Conservation (phyloP, 1,284 basidiomycete genomes). For the Rhodotorula sp. region DNA sequence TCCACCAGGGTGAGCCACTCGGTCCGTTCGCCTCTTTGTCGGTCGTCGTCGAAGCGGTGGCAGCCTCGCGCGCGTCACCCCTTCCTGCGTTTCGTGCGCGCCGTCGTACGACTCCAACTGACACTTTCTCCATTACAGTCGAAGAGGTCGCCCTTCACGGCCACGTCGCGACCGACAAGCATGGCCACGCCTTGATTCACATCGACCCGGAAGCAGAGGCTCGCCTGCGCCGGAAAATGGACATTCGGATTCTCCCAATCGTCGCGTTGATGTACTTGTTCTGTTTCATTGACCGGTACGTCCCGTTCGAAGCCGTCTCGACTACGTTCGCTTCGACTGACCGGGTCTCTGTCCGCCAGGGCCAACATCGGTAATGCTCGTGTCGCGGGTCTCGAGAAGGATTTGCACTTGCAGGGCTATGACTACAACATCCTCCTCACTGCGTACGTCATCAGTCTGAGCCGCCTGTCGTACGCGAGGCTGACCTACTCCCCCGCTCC, state of each 20-base stretch:
- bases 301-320: background rate
- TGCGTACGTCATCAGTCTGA: background rate
- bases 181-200: constrained; percentile 29
- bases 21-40: background rate
- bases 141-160: constrained; percentile 29
- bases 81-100: background rate
- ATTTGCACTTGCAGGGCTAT: constrained; percentile 51
- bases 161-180: constrained; percentile 34
- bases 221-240: constrained; percentile 38
- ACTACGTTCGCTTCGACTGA: constrained; percentile 29
- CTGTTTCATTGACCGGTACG: constrained; percentile 39
- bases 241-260: constrained; percentile 37
- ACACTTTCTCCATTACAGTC: background rate
- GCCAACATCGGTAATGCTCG: constrained; percentile 54
- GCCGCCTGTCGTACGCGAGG: background rate
- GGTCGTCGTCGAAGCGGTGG: background rate
- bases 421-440: constrained; percentile 58
- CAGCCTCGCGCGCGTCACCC: background rate
- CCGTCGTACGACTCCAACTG: too few species aligned
- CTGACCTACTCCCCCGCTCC: too few species aligned
- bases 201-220: constrained; percentile 46
- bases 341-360: too few species aligned
- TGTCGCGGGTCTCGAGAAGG: constrained; percentile 59
- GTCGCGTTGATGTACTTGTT: constrained; percentile 33
- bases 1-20: constrained; percentile 3